Base-by-base conservation (phyloP, 2,329 filamentous ascomycete genomes). In the Chrysoporthe austroafricana region DNA sequence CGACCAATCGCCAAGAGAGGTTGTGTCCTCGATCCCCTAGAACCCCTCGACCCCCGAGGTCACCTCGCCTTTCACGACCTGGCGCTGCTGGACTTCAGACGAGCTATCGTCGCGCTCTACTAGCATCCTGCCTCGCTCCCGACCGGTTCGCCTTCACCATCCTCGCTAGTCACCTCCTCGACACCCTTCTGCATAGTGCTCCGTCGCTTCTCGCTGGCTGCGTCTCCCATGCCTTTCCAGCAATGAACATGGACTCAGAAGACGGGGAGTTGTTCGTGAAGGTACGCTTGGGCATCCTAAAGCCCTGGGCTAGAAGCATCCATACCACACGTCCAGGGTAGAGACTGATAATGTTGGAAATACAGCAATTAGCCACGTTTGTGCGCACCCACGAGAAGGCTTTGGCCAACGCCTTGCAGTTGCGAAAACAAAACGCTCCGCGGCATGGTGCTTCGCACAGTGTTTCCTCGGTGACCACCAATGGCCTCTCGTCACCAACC, bases 311-410 rank as follows among this genome's bases (percentile, higher is more conserved):
- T 14, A 58, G 16, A 16, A 44, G 26, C 9, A 11, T 34, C n/a
- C 11, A 34, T 46, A 16, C 26, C n/a, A 9, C 26, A 5, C 21
- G 14, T 21, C 42, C 16, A 56, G 18, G 18, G 9, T 36, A 21
- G 62, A 57, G 57, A 46, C 79, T 82, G 70, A 80, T 74, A n/a
- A 21, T 32, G 7, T 18, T 70, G 50, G 32, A n/a, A 48, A 42
- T 50, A 69, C 78, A 97, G 95, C 96, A 97, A 86, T 87, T 99
- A 78, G 94, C 95, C 77, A 91, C 91, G 81, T 98, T 97, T 81
- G 94, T 99, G 81, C 93, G 94, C 71, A 97, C 94, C 66, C 94
- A 99, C 83, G 96, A 99, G 81, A 97, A 97, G 82, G 95, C 94
- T 48, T 88, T 99, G 71, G 96, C 96, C 77, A 98, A 98, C 83